Percentiles rank a stretch among this genome's conserved stretches.
These are phyloP conservation scores for Ustilaginoidea virens DNA, from an alignment of 2,329 filamentous ascomycete species.

Conservation along the genomic window DNA sequence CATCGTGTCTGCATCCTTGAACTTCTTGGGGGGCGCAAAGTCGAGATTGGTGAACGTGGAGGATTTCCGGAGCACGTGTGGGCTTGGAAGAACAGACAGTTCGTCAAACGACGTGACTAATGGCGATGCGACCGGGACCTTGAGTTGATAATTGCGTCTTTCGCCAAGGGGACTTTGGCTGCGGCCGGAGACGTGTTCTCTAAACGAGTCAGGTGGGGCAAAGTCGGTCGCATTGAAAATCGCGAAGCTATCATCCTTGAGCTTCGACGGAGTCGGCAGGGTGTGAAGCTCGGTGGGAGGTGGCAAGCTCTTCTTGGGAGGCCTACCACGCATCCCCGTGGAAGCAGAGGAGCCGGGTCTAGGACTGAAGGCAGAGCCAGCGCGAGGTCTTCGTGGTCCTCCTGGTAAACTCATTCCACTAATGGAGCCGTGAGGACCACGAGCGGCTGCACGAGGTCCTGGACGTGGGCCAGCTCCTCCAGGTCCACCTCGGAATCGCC, in stretches of 20 bases:
- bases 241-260: conserved; percentile 68
- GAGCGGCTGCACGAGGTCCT: conserved; percentile 11
- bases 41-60: conserved; percentile 65
- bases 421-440: conserved; percentile 30
- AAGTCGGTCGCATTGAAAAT: conserved; percentile 61
- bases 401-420: conserved; percentile 30
- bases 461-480: conserved; percentile 13
- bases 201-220: conserved; percentile 57
- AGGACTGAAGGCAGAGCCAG: conserved; percentile 23
- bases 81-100: conserved; percentile 70
- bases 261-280: conserved; percentile 71
- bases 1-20: conserved; percentile 45
- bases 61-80: conserved; percentile 66
- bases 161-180: conserved; percentile 49
- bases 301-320: conserved; percentile 36
- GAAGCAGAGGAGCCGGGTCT: conserved; percentile 50
- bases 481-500: conserved; percentile 25
- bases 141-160: conserved; percentile 58
- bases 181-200: conserved; percentile 54
- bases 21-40: conserved; percentile 64
- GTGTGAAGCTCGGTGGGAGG: conserved; percentile 61
- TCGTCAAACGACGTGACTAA: conserved; percentile 78
- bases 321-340: conserved; percentile 23
- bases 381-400: conserved; percentile 37
- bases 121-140: conserved; percentile 59